Evolutionary conservation across 306 rosid species (phyloP), one percentile per base, ranked within the genome.

Genomic region (Cicer pinnatifidum): DNA sequence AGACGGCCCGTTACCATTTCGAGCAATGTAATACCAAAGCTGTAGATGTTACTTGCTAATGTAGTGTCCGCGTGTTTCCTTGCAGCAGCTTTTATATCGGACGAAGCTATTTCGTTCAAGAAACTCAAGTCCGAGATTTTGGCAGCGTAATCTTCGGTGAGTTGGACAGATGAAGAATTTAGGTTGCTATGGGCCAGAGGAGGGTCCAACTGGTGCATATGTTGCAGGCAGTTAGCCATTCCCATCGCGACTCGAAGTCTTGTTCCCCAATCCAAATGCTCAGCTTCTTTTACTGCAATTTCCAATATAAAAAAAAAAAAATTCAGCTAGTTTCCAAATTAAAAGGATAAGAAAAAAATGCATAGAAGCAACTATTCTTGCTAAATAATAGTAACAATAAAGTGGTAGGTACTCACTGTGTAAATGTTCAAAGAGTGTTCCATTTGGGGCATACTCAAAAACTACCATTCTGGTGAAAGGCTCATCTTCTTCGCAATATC

Each of bases 381-480:
- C 54, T 45, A 57, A 11, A 58, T 19, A 35, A 64, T 38, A 65
- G 54, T 35, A 70, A 37, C 65, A 52, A 39, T 38, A 58, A 76
- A 80, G 33, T 33, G 11, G 53, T 6, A 20, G 59, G 65, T 56
- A 88, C 99, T 87, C 75, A 94, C 99, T 71, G 78, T 94, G 99
- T 51, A 94, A 85, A 85, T 91, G 99, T 88, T 94, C 99, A 62
- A 84, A 94, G 48, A 94, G 88, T 41, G 99, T 88, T 78, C 99
- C 99, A 35, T 89, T 94, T 0, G 99, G 95, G 41, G 99, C 95
- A 52, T 94, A 94, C 81, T 94, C 99, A 69, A 91, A 94, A 83
- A 94, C 96, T 86, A 91, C 53, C 95, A 94, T 89, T 85, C 99
- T 83, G 52, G 96, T 88, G 84, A 94, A 91, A 72, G 97, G 99